These are phyloP conservation scores for Globisporangium takayamanum DNA, from an alignment of 352 stramenopile genomes.

Conservation along the genomic window DNA sequence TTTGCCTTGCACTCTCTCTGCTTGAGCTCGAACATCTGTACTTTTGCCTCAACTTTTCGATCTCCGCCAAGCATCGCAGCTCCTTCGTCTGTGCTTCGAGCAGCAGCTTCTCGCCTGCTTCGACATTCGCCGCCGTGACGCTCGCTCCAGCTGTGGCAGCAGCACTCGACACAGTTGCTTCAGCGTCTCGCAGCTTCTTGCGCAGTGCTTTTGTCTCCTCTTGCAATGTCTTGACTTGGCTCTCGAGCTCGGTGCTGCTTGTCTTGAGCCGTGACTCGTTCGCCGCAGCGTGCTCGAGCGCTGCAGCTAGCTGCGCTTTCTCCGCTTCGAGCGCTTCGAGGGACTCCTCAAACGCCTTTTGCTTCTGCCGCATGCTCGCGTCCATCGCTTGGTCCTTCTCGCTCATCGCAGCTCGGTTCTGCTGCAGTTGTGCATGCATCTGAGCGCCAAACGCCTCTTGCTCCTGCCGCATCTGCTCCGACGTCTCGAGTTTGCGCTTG, in stretches of 20 bases:
- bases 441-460: conserved; percentile 47
- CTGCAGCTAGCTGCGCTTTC: conserved; percentile 30
- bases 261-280: conserved; percentile 28
- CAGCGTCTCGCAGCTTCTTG: conserved; percentile 22
- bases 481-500: conserved; percentile 54
- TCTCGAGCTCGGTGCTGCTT: conserved; percentile 24
- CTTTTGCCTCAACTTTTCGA: conserved; percentile 67
- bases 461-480: conserved; percentile 61
- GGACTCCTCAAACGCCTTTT: conserved; percentile 21
- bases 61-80: conserved; percentile 51
- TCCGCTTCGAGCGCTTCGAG: conserved; percentile 34
- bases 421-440: conserved; percentile 48
- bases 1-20: conserved; percentile 26
- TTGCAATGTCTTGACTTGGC: conserved; percentile 25
- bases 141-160: conserved; percentile 2
- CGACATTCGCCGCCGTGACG: conserved; percentile 10
- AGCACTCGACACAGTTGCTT: conserved; percentile 11
- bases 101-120: conserved; percentile 44
- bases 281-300: conserved; percentile 28
- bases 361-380: conserved; percentile 32
- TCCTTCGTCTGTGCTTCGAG: conserved; percentile 74
- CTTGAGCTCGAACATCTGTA: conserved; percentile 40
- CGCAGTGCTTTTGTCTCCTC: conserved; percentile 37
- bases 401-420: conserved; percentile 30
- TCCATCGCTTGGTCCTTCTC: conserved; percentile 45